Base-by-base conservation (phyloP, 23 red algal genomes). In the Gracilaria domingensis region DNA sequence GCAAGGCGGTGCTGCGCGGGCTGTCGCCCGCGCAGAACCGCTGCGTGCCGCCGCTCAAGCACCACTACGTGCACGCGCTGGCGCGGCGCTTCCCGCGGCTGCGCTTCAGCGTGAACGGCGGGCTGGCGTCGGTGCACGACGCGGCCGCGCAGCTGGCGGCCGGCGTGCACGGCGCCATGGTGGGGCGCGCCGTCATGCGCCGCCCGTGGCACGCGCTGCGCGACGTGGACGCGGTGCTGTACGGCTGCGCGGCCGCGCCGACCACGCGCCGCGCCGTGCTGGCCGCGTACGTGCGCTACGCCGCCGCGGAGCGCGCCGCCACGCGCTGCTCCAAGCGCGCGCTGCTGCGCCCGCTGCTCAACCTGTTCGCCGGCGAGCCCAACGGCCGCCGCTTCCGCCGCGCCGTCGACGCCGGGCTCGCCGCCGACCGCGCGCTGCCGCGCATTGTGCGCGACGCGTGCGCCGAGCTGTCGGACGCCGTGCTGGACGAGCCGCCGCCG, bases 11-110 rank as follows among this genome's bases (percentile, higher is more conserved):
- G 54, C 42, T 99, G 45, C 71, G 78, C 36, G 97, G 97, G 0
- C 80, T 99, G 12, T 96, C 93, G 23, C 97, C 97, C 17, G 92
- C 87, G 36, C 91, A 99, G 61, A 99, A 99, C 58, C 91, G 97
- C 45, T 87, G 35, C 50, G 82, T 96, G 9, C 97, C 97, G 55
- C 97, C 97, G 53, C 77, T 99, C 12, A 67, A 57, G 50, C 95
- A 99, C 90, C 90, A 95, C 9, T 78, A 78, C 29, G 97, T 99
- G 26, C 93, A 91, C 39, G 29, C 65, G 1, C 79, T 99, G 16
- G 21, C 59, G 2, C 28, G 55, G 17, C 91, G 96, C 21, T 96
- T 96, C 66, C 97, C 97, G 57, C 75, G 95, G 64, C 59, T 96
- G 55, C 11, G 30, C 25, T 96, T 99, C 62, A 81, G 75, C 13